These are phyloP conservation scores for Maudiozyma turicensis DNA, from an alignment of 805 yeast species.

Conservation along the genomic window DNA sequence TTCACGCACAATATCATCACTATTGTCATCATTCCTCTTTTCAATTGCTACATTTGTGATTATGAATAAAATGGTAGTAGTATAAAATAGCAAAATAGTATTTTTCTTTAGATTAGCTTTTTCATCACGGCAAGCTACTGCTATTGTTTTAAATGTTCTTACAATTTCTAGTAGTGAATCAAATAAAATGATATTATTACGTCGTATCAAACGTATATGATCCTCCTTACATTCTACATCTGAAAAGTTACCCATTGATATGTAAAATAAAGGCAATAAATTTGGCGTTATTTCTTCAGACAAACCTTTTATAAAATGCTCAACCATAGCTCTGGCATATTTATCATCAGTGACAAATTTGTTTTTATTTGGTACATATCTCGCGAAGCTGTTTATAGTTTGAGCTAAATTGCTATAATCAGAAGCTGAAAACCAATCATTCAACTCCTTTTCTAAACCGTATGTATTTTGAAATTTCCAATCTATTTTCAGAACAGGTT, in stretches of 20 bases:
- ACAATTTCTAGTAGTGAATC: slow-evolving; percentile 9
- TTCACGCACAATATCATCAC: slow-evolving; percentile 1
- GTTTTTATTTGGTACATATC: slow-evolving; percentile 4
- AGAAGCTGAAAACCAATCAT: slow-evolving; percentile 37
- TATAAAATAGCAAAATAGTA: slow-evolving; percentile 17
- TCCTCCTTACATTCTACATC: slow-evolving; percentile 3
- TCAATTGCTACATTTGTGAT: slow-evolving; percentile 18
- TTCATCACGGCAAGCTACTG: slow-evolving; percentile 21
- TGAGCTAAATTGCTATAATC: slow-evolving; percentile 20
- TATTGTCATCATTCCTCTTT: slow-evolving; percentile 5
- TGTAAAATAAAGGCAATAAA: slow-evolving; percentile 17
- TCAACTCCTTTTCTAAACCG: slow-evolving; percentile 33
- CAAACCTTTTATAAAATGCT: slow-evolving; percentile 1
- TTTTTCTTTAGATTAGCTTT: slow-evolving; percentile 10
- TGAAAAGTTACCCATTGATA: slow-evolving; percentile 21
- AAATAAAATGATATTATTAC: slow-evolving; percentile 16
- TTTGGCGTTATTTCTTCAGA: slow-evolving; percentile 3
- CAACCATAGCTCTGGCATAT: slow-evolving; percentile 11
- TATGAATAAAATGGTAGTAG: slow-evolving; percentile 20
- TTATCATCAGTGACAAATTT: slow-evolving; percentile 10
- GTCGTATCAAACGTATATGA: slow-evolving; percentile 15
- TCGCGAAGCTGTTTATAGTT: slow-evolving; percentile 11
- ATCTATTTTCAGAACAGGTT: slow-evolving; percentile 35
- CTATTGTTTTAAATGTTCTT: slow-evolving; percentile 13
- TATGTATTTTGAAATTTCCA: slow-evolving; percentile 35